Evolutionary conservation across 805 yeast species (phyloP), one percentile per base, ranked within the genome.

Genomic region (Candida mattraensis): DNA sequence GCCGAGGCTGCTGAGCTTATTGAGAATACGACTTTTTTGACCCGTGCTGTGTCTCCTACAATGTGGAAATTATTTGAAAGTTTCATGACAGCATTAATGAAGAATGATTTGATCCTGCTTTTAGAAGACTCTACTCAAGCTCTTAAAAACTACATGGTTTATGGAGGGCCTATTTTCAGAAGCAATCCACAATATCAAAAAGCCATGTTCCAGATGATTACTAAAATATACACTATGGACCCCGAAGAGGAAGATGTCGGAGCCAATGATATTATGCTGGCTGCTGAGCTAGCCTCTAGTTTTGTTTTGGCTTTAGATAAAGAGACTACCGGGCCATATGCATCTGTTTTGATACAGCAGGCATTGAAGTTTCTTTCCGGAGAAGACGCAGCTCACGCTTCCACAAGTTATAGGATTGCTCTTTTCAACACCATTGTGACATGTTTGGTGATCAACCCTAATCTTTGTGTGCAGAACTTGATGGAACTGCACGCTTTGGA

Each of bases 1-100:
- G 76, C 84, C 18, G 98, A 93, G 58, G 74, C 80, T 29, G 78
- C 87, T 45, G 95, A 87, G 48, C 69, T 93, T 51, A 78, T 86
- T 39, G 91, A 83, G 48, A 80, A 80, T 49, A 76, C 85, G 35
- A 73, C 88, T 13, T 85, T 83, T 56, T 58, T 80, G 39, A 61
- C 78, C 7, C 72, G 84, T 56, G 50, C 58, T 12, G 75, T 84
- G 13, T 76, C 87, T 3, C 83, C 85, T 5, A 61, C 69, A 20
- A 78, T 88, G 69, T 91, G 97, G 96, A 69, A 69, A 36, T 61
- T 81, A 30, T 79, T 87, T 48, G 76, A 70, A 33, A 56, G 66
- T 28, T 60, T 85, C 58, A 66, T 66, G 22, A 42, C 40, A 14
- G 50, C 58, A 7, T 39, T 63, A 17, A 37, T 55, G 34, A 45